A percentile compares a stretch with the other conserved stretches of the same genome.
These are phyloP conservation scores for Cucurbita maxima DNA, from an alignment of 306 rosid genomes.

Conservation along the genomic window DNA sequence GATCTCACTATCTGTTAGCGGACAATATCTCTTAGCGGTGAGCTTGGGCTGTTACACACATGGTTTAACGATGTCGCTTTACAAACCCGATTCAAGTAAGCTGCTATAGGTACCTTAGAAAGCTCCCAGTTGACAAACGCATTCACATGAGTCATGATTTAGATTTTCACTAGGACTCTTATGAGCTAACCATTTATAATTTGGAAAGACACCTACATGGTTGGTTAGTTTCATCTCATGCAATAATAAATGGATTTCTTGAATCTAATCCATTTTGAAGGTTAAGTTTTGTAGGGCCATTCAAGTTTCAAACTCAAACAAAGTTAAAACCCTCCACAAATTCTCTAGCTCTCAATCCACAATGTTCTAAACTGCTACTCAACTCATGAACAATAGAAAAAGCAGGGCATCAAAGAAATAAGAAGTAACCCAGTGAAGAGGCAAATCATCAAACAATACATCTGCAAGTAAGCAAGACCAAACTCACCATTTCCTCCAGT, in stretches of 20 bases:
- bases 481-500: constrained; percentile 20
- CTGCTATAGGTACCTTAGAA: not conserved
- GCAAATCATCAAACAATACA: not conserved
- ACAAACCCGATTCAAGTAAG: not conserved
- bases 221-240: not conserved
- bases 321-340: not conserved
- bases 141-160: not conserved
- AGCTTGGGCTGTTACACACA: too few species aligned
- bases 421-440: not conserved
- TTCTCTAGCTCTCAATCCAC: not conserved
- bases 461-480: not conserved
- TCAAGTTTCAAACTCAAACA: not conserved
- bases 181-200: not conserved
- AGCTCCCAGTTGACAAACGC: not conserved
- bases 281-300: not conserved
- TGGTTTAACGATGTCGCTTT: not conserved
- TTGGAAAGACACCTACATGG: not conserved
- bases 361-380: not conserved
- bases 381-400: not conserved
- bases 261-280: not conserved
- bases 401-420: not conserved
- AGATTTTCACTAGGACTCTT: not conserved
- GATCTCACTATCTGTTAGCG: too few species aligned
- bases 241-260: not conserved
- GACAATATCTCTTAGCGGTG: too few species aligned